Percentiles rank a stretch among this genome's conserved stretches.
Evolutionary conservation across 768 basidiomycete species (phyloP).

Genomic region (Baorangia bicolor): DNA sequence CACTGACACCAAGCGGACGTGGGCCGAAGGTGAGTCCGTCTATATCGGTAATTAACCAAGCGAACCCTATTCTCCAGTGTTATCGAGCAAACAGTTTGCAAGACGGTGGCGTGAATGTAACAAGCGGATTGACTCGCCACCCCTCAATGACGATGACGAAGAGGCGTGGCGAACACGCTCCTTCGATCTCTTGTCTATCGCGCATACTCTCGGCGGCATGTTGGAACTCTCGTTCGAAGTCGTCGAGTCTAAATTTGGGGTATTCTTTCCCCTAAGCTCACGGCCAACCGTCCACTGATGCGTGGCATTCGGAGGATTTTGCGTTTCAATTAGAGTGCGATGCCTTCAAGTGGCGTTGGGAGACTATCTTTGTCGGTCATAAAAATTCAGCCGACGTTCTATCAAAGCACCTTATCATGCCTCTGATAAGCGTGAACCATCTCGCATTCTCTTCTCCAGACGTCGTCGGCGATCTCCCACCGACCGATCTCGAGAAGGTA

Average conservation of each 20-base stretch:
- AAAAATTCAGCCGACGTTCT: slow-evolving; percentile 68
- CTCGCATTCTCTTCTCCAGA: slow-evolving; percentile 64
- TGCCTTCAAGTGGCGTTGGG: slow-evolving; percentile 78
- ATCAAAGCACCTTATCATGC: slow-evolving; percentile 75
- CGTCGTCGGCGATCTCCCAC: slow-evolving; percentile 52
- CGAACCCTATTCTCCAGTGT: slow-evolving; percentile 37
- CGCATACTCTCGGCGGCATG: slow-evolving; percentile 64
- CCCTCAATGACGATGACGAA: slow-evolving; percentile 43
- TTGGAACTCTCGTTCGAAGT: slow-evolving; percentile 56
- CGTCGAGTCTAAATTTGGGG: slow-evolving; percentile 59
- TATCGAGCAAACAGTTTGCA: slow-evolving; percentile 57
- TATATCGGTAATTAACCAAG: slow-evolving; percentile 23
- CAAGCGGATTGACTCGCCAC: slow-evolving; percentile 28
- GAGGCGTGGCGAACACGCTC: slow-evolving; percentile 58
- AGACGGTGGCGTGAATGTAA: slow-evolving; percentile 73
- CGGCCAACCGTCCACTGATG: slow-evolving; percentile 10
- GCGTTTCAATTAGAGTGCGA: slow-evolving; percentile 60
- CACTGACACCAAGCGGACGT: slow-evolving; percentile 73
- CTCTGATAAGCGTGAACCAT: slow-evolving; percentile 70
- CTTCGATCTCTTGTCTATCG: slow-evolving; percentile 54
- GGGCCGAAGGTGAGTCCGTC: slow-evolving; percentile 62
- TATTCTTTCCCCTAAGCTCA: slow-evolving; percentile 28
- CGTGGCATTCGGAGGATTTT: slow-evolving; percentile 51
- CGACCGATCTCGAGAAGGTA: slow-evolving; percentile 68
- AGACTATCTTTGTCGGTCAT: slow-evolving; percentile 62